phyloP scores from a whole-genome alignment of 139 green algal species.

The Volvox reticuliferus region DNA sequence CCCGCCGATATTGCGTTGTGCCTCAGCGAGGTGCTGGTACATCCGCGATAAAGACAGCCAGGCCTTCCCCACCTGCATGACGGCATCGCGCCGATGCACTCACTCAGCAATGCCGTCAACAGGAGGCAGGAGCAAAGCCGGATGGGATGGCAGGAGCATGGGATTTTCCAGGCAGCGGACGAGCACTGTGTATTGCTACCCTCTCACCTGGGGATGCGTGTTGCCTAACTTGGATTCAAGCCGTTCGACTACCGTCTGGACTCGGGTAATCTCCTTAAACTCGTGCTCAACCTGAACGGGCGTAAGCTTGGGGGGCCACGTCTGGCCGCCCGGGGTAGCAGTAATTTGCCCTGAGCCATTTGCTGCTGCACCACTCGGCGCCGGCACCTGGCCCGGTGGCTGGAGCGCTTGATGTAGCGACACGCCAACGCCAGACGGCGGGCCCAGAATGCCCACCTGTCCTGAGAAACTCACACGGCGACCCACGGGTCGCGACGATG shows the following conservation, averaged over 20 bases:
- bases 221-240: constrained; percentile 41
- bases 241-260: constrained; percentile 52
- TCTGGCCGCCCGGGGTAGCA: not conserved
- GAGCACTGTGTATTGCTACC: not conserved
- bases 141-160: no score
- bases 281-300: constrained; percentile 26
- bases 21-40: constrained; percentile 52
- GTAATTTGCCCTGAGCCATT: not conserved
- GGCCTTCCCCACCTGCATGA: constrained; percentile 53
- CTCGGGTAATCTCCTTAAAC: constrained; percentile 38
- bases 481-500: not conserved
- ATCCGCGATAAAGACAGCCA: constrained; percentile 56
- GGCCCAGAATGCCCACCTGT: constrained; percentile 37
- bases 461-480: constrained; percentile 39
- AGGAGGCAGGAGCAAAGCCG: no score
- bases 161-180: no score
- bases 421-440: not conserved
- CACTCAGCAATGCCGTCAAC: no score
- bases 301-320: constrained; percentile 15
- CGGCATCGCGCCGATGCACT: not conserved
- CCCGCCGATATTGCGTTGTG: not conserved
- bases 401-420: not conserved
- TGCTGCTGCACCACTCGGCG: not conserved
- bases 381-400: not conserved
- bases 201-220: constrained; percentile 47